Base-by-base conservation (phyloP, 768 basidiomycete genomes). In the Kwoniella dendrophila region DNA sequence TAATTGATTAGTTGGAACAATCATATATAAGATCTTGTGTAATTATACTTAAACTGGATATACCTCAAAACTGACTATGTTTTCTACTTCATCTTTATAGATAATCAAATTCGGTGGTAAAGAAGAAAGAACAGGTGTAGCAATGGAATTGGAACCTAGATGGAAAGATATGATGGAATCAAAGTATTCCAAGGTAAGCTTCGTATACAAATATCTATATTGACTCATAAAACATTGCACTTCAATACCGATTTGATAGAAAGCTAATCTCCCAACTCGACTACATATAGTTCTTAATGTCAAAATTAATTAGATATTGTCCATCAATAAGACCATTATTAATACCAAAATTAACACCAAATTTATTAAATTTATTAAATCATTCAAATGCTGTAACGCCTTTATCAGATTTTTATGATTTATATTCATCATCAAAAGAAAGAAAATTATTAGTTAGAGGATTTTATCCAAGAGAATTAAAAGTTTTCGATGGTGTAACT, bases 401-500 rank as follows among this genome's bases (percentile, higher is more conserved):
- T 7, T 82, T 97, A 11, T 89, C 92, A 1, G 92, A 95, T 71
- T 85, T 91, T 0, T 97, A 89, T 71, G 92, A 94, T 74, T 83
- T 94, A 0, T 89, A 92, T 71, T 84, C 88, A 6, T 91, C 92
- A 52, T 86, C 90, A 1, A 90, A 89, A 67, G 92, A 95, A 70
- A 85, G 90, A 20, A 84, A 87, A 0, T 81, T 91, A 22, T 82
- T 97, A 4, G 81, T 95, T 5, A 85, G 88, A 18, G 90, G 92
- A 63, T 92, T 96, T 66, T 97, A 92, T 67, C 93, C 93, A 14
- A 90, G 89, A 76, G 93, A 97, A 77, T 87, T 87, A 0, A 81
- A 83, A 2, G 79, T 97, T 30, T 92, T 95, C 78, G 79, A 76
- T 34, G 69, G 66, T 1, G 70, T 55, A 27, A 74, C n/a, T n/a